These are phyloP conservation scores for Oldenlandia corymbosa DNA, from an alignment of 257 asterid species.

Conservation along the genomic window DNA sequence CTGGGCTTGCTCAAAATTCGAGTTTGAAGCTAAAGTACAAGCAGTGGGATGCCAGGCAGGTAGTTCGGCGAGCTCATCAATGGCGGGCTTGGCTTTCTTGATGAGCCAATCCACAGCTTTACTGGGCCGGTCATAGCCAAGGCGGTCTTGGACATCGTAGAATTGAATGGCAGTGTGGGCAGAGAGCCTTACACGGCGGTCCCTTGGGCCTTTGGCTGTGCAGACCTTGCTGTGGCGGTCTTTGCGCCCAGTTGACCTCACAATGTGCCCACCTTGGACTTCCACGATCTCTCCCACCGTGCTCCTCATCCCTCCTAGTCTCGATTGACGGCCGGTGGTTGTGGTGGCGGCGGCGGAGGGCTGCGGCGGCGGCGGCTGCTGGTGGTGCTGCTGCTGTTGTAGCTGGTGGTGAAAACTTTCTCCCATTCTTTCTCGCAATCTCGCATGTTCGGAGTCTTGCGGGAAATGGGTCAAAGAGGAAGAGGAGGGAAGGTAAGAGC, in stretches of 20 bases:
- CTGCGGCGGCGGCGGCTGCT: slow-evolving; percentile 20
- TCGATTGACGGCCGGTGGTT: slow-evolving; percentile 24
- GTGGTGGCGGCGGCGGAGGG: neutral
- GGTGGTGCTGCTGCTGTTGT: slow-evolving; percentile 21
- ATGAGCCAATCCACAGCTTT: slow-evolving; percentile 99
- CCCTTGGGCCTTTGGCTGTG: slow-evolving; percentile 97
- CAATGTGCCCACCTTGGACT: slow-evolving; percentile 98
- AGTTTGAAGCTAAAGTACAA: slow-evolving; percentile 26
- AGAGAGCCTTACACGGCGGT: slow-evolving; percentile 97
- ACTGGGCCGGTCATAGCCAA: slow-evolving; percentile 99
- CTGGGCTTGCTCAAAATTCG: slow-evolving; percentile 24
- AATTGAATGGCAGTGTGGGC: slow-evolving; percentile 97
- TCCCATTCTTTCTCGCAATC: slow-evolving; percentile 51
- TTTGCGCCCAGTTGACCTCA: slow-evolving; percentile 86
- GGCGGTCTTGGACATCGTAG: slow-evolving; percentile 97
- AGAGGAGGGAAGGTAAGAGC: slow-evolving; percentile 31
- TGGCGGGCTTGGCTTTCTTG: slow-evolving; percentile 78
- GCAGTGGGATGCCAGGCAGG: slow-evolving; percentile 90
- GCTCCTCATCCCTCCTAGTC: slow-evolving; percentile 44
- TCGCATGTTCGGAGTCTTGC: slow-evolving; percentile 58
- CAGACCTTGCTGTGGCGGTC: slow-evolving; percentile 99
- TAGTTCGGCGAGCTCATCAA: slow-evolving; percentile 90
- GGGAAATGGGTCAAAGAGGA: slow-evolving; percentile 37
- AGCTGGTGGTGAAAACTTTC: slow-evolving; percentile 30
- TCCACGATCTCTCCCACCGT: slow-evolving; percentile 73